Conservation (phyloP, 129 eudicot species). For the Tagetes erecta region DNA sequence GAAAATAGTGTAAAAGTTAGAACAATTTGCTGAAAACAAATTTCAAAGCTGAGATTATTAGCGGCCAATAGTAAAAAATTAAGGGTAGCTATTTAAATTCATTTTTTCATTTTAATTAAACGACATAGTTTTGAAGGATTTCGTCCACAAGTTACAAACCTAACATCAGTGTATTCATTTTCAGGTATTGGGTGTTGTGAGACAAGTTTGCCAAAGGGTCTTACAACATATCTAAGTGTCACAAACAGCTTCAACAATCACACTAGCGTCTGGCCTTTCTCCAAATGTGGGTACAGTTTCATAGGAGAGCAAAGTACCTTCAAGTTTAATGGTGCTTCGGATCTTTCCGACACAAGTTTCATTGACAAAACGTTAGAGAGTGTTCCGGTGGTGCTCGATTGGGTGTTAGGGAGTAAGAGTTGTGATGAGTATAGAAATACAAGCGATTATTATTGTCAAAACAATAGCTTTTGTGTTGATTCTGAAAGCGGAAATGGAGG, state of each 20-base stretch:
- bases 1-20: too few relatives aligned
- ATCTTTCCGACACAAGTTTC: conserved; percentile 31
- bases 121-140: too few relatives aligned
- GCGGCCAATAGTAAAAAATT: too few relatives aligned
- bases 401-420: conserved; percentile 26
- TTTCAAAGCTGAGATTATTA: too few relatives aligned
- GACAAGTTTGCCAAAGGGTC: conserved; percentile 39
- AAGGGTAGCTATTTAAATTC: too few relatives aligned
- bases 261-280: conserved; percentile 22
- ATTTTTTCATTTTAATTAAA: too few relatives aligned
- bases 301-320: conserved; percentile 36
- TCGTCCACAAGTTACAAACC: too few relatives aligned
- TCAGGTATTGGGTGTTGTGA: conserved; percentile 47
- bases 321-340: conserved; percentile 28
- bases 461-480: conserved; percentile 36
- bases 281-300: conserved; percentile 40
- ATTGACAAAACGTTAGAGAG: not conserved
- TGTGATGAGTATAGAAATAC: conserved; percentile 23
- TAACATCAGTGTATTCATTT: not conserved
- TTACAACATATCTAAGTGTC: conserved; percentile 7
- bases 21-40: too few relatives aligned
- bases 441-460: conserved; percentile 26
- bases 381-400: conserved; percentile 41
- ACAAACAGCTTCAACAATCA: conserved; percentile 5
- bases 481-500: conserved; percentile 28